A percentile compares a stretch with the other conserved stretches of the same genome.
phyloP scores from a whole-genome alignment of 768 basidiomycete species.

The Russula emetica region DNA sequence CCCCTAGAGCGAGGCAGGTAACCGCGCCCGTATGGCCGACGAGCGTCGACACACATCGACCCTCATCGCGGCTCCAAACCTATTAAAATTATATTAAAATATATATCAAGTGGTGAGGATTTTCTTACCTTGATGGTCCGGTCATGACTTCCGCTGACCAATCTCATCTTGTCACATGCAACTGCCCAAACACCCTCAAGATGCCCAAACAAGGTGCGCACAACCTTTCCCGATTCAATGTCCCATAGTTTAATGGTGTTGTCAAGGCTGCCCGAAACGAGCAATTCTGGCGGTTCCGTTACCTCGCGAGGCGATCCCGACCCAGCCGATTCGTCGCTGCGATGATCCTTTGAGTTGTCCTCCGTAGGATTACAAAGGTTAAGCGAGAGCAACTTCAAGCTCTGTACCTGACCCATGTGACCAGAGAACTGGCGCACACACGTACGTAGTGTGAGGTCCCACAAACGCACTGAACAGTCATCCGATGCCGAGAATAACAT shows the following conservation, averaged over 20 bases:
- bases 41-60: slow-evolving; percentile 80
- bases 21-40: slow-evolving; percentile 95
- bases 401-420: slow-evolving; percentile 94
- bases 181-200: slow-evolving; percentile 99
- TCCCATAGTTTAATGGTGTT: slow-evolving; percentile 98
- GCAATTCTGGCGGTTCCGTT: slow-evolving; percentile 47
- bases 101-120: neutral
- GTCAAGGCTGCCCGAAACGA: slow-evolving; percentile 88
- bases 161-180: slow-evolving; percentile 83
- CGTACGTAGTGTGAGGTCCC: slow-evolving; percentile 79
- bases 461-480: slow-evolving; percentile 88
- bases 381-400: slow-evolving; percentile 70
- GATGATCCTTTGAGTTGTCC: neutral
- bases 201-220: slow-evolving; percentile 89
- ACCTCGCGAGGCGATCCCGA: slow-evolving; percentile 8
- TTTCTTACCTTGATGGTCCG: slow-evolving; percentile 84
- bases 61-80: slow-evolving; percentile 94
- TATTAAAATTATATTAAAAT: slow-evolving; percentile 31
- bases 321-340: neutral
- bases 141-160: slow-evolving; percentile 93
- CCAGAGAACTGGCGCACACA: slow-evolving; percentile 84
- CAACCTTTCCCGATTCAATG: slow-evolving; percentile 73
- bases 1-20: slow-evolving; percentile 82
- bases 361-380: slow-evolving; percentile 35
- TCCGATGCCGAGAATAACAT: slow-evolving; percentile 98